phyloP scores from a whole-genome alignment of 1,284 basidiomycete genomes.

The Malassezia restricta region DNA sequence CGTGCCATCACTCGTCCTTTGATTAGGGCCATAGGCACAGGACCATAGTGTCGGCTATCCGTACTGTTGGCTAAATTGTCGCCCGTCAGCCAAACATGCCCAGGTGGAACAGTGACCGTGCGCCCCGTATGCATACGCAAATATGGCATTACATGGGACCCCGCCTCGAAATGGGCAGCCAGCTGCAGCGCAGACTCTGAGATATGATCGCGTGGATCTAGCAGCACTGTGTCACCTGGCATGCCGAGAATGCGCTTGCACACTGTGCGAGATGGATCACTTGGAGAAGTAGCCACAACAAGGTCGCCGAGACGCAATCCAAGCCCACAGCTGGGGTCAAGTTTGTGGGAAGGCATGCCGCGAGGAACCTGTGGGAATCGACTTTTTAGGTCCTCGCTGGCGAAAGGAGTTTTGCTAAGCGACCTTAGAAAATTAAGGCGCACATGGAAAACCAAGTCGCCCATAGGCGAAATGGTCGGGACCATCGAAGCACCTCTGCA shows the following conservation, averaged over 20 bases:
- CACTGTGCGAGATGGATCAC: slow-evolving; percentile 59
- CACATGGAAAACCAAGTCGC: slow-evolving; percentile 31
- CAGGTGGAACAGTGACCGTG: slow-evolving; percentile 18
- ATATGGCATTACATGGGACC: not conserved
- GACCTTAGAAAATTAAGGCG: slow-evolving; percentile 21
- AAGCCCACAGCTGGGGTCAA: slow-evolving; percentile 26
- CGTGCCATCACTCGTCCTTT: slow-evolving; percentile 60
- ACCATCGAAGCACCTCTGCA: slow-evolving; percentile 38
- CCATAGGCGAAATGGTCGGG: slow-evolving; percentile 30
- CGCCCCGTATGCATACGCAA: not conserved
- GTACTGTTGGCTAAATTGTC: slow-evolving; percentile 74
- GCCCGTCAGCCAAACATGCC: slow-evolving; percentile 69
- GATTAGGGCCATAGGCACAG: slow-evolving; percentile 71
- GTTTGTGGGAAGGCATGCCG: slow-evolving; percentile 13
- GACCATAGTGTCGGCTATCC: slow-evolving; percentile 82
- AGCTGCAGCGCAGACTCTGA: not conserved
- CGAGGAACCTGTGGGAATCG: not conserved
- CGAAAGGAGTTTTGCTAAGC: not conserved
- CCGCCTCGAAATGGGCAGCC: not conserved
- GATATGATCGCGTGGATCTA: slow-evolving; percentile 57
- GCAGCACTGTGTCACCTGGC: slow-evolving; percentile 74
- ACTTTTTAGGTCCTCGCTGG: not conserved
- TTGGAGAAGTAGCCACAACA: slow-evolving; percentile 63
- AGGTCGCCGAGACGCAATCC: slow-evolving; percentile 57
- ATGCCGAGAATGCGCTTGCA: slow-evolving; percentile 86